Evolutionary conservation across 1,284 basidiomycete species (phyloP), one percentile per base, ranked within the genome.

Genomic region (Clitocybe nebularis): DNA sequence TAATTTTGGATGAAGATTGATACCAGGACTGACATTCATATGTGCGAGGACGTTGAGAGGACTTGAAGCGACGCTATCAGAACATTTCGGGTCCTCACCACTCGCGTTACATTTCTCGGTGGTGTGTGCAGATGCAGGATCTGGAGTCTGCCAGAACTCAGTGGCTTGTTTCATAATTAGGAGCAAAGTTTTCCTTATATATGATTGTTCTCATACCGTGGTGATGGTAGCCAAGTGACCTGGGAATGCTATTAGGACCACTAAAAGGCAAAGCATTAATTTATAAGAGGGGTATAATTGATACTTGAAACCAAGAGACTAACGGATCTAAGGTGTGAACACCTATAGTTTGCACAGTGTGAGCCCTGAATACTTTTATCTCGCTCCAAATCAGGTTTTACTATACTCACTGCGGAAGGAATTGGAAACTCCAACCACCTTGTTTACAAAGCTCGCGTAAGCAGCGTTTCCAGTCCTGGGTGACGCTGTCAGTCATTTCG

Each of bases 291-390:
- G 16, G n/a, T n/a, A n/a, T n/a, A n/a, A n/a, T 14, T 23, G 14
- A 4, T 14, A 16, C n/a, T 26, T 4, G 13, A 21, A n/a, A 5
- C 14, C 22, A 14, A 13, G 5, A 3, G 7, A 35, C 53, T 41
- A 48, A 69, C 69, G 68, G 68, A 41, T 72, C 69, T 39, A 63
- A 54, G 7, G 63, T 59, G 49, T 72, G 68, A 2, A 71, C 69
- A 14, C 68, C 69, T 72, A 23, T 16, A 20, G 10, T 13, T 4
- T 14, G 35, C 6, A 4, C 13, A 14, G 19, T 2, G n/a, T n/a
- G n/a, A 25, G 10, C 10, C 10, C 8, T 13, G 20, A 22, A 34
- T 17, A 17, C 10, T 14, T n/a, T n/a, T n/a, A n/a, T n/a, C n/a
- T n/a, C n/a, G 3, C 9, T 32, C 3, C 10, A 11, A 14, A 5